Conservation (phyloP, 129 eudicot genomes). For the Arctium lappa region DNA sequence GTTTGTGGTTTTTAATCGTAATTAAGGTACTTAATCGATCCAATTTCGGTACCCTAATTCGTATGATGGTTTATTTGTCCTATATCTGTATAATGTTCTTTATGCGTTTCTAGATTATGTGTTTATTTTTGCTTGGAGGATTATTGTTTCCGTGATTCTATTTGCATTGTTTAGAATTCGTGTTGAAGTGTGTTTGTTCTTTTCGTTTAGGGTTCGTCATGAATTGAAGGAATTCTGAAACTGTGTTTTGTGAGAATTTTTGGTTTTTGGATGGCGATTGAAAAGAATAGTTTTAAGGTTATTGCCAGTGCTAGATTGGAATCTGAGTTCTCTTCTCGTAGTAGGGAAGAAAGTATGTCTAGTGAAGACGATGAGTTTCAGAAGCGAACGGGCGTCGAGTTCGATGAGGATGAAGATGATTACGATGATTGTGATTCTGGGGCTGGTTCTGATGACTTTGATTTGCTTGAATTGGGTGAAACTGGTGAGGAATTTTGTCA, state of each 20-base stretch:
- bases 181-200: constrained; percentile 1
- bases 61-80: background rate
- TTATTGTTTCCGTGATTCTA: constrained; percentile 1
- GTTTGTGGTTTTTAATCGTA: constrained; percentile 5
- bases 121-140: background rate
- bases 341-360: constrained; percentile 81
- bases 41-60: constrained; percentile 15
- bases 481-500: constrained; percentile 89
- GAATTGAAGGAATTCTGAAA: constrained; percentile 24
- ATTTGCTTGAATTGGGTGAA: constrained; percentile 87
- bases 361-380: constrained; percentile 74
- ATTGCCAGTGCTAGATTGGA: constrained; percentile 39
- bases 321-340: constrained; percentile 51
- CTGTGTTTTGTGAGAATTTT: constrained; percentile 7
- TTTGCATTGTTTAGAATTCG: constrained; percentile 14
- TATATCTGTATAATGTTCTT: background rate
- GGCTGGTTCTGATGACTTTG: constrained; percentile 96
- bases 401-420: constrained; percentile 72
- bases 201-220: constrained; percentile 27
- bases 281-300: constrained; percentile 68
- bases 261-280: constrained; percentile 79
- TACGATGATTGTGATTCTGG: constrained; percentile 91
- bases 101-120: constrained; percentile 1
- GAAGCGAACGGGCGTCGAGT: constrained; percentile 32
- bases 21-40: constrained; percentile 34